Base-by-base conservation (phyloP, 306 rosid genomes). In the Castanea sativa region DNA sequence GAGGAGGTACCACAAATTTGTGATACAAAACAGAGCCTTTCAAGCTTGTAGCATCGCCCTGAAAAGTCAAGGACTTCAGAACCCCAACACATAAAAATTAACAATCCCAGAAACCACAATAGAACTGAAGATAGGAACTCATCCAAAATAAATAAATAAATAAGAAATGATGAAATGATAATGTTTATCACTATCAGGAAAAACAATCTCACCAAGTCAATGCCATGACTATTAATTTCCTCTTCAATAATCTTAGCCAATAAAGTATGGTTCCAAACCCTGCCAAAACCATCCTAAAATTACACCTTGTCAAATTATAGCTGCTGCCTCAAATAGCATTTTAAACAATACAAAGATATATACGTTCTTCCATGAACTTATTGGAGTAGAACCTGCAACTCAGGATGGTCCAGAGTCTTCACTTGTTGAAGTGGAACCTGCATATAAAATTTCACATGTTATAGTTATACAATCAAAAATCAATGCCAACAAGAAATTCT, bases 251-350 rank as follows among this genome's bases (percentile, higher is more conserved):
- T 86, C 55, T 83, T 83, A 10, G 90, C 91, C 86, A 92, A 25
- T 79, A 92, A 85, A 69, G 67, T 76, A 75, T 87, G 92, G 76
- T 86, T 69, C 99, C 98, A 92, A 78, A 86, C 87, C 79, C 88
- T 86, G 55, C 93, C 97, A 80, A 92, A 92, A 78, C 98, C 99
- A 85, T 95, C 99, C 99, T 92, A 83, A 69, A 79, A 85, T 45
- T 73, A 53, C 77, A 79, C 27, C 51, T 64, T 29, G 41, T 75
- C 63, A 82, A 77, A 76, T 78, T 75, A 84, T 12, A 55, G 57
- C 56, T 65, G 25, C 76, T 23, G 32, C 81, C n/a, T 67, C 63
- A 63, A 55, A 79, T 27, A 61, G 52, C 18, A 80, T 12, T 56
- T 76, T 56, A 75, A 75, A 77, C 21, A 30, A 52, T 32, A 75